These are phyloP conservation scores for Gentiana straminea DNA, from an alignment of 257 asterid genomes.

Conservation along the genomic window DNA sequence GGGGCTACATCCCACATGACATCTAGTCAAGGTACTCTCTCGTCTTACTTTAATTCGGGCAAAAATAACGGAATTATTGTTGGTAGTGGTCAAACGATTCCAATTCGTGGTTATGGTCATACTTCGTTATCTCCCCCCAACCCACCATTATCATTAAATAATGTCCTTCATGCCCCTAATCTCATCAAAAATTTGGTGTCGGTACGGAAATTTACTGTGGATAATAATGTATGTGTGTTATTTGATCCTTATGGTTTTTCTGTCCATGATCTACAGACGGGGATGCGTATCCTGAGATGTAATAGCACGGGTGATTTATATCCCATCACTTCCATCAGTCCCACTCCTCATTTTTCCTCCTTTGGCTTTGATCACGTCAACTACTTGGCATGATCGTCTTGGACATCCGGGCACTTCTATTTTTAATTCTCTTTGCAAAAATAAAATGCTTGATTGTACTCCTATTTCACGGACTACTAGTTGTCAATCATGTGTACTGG, in stretches of 20 bases:
- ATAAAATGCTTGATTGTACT: too few species aligned
- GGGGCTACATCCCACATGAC: constrained; percentile 2
- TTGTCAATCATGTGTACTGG: too few species aligned
- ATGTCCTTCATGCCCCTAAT: neutral
- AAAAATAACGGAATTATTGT: neutral
- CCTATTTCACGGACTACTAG: too few species aligned
- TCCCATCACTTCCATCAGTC: too few species aligned
- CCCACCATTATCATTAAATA: neutral
- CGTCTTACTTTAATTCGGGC: neutral
- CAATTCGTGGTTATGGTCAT: neutral
- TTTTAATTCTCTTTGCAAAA: too few species aligned
- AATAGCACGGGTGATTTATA: constrained; percentile 1
- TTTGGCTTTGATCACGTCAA: too few species aligned
- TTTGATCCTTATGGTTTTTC: constrained; percentile 5
- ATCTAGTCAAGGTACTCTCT: neutral
- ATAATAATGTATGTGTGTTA: neutral
- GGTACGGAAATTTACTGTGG: neutral
- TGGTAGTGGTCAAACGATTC: neutral
- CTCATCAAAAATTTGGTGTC: neutral
- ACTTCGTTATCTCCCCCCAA: neutral
- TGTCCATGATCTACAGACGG: neutral
- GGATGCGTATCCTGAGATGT: neutral
- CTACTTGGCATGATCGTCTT: too few species aligned
- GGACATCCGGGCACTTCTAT: too few species aligned
- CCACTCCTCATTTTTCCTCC: too few species aligned